Conservation (phyloP, 306 rosid species). For the Rosa rugosa region DNA sequence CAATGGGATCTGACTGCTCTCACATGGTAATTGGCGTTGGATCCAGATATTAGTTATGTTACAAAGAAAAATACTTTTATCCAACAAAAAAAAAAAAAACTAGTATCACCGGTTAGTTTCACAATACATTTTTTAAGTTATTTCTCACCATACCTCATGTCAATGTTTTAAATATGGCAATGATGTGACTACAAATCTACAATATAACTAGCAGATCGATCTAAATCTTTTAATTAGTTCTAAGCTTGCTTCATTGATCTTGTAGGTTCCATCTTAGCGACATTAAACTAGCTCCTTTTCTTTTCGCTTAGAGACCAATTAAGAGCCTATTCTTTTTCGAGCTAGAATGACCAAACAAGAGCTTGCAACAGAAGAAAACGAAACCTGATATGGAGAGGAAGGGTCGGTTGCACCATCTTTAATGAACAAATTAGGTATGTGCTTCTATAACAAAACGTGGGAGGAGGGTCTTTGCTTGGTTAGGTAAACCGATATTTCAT, state of each 20-base stretch:
- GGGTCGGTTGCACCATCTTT: conserved; percentile 4
- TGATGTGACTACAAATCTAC: not conserved
- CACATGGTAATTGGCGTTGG: too few relatives aligned
- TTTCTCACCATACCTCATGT: too few relatives aligned
- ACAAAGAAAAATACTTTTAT: too few relatives aligned
- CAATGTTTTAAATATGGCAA: not conserved
- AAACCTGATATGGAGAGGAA: conserved; percentile 1
- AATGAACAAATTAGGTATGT: not conserved
- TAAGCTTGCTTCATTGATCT: not conserved
- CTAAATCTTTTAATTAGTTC: not conserved
- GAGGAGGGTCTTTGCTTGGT: not conserved
- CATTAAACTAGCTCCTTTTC: not conserved
- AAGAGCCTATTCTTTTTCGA: not conserved
- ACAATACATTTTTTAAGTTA: not conserved
- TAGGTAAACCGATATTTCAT: not conserved
- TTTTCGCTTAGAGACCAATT: not conserved
- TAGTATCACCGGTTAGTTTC: too few relatives aligned
- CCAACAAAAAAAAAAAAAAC: too few relatives aligned
- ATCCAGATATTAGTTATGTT: too few relatives aligned
- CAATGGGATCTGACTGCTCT: too few relatives aligned
- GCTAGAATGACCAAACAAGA: not conserved
- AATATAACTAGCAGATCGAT: not conserved
- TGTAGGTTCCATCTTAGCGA: not conserved
- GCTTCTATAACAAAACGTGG: conserved; percentile 5
- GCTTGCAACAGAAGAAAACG: not conserved